Base-by-base conservation (phyloP, 805 yeast species). In the Debaryomyces castellii region DNA sequence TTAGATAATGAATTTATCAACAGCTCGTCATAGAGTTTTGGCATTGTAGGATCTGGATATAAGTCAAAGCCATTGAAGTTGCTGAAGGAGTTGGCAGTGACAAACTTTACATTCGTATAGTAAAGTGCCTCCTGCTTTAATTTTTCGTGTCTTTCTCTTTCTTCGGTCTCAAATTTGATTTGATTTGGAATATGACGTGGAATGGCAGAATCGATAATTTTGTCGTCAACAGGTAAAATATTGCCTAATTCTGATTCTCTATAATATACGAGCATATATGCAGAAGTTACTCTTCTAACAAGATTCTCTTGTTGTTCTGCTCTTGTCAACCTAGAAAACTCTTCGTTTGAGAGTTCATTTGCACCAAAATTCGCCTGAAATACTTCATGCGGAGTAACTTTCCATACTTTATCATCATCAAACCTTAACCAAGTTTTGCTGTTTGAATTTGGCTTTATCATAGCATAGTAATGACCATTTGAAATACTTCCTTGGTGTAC, bases 401-500 rank as follows among this genome's bases (percentile, higher is more conserved):
- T 80, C 78, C 96, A 87, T 24, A 94, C 99, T 49, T 84, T 80
- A 59, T 94, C 99, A 65, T 94, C 99, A 63, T 94, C 99, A 71
- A 92, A 94, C 59, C 92, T 77, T 62, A 79, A 85, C 99, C 99
- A 94, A 8, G 67, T 58, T 34, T 77, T 68, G 43, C 81, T 84
- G 17, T 78, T 73, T 2, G 76, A 69, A 21, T 77, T 77, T 1
- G 98, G 98, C 63, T 84, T 90, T 43, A 94, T 83, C 82, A 94
- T 78, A 0, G 99, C 94, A 60, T 94, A 94, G 65, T 94, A 94
- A 62, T 94, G 99, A 17, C 99, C 99, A 38, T 91, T 87, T 9
- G 96, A 87, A 41, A 94, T 85, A 59, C 92, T 96, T 48, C 99
- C 99, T 35, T 90, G 85, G 63, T 94, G 99, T 10, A 94, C 97